Percentiles rank a stretch among this genome's conserved stretches.
phyloP scores from a whole-genome alignment of 306 rosid species.

The Lithocarpus polystachyus region DNA sequence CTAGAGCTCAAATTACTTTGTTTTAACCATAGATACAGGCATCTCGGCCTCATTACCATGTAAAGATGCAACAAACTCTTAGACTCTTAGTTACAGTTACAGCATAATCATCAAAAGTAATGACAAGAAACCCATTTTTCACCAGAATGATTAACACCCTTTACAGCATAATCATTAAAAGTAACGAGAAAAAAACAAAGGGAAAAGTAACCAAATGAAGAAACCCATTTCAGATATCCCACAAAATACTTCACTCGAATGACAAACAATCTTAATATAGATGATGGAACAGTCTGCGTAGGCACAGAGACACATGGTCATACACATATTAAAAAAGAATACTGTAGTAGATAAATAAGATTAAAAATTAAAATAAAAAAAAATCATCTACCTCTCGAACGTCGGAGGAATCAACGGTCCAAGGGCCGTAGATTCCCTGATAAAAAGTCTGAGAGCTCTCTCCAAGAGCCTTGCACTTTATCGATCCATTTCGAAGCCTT shows the following conservation, averaged over 20 bases:
- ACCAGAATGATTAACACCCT: too few species aligned
- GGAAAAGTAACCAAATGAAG: not conserved
- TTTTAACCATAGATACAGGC: not conserved
- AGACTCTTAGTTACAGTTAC: not conserved
- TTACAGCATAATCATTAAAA: too few species aligned
- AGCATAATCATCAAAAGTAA: too few species aligned
- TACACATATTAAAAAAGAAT: not conserved
- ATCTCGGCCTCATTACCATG: not conserved
- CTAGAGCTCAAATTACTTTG: not conserved
- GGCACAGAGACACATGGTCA: not conserved
- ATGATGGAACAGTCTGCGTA: not conserved
- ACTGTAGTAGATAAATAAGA: too few species aligned
- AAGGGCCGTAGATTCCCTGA: slow-evolving; percentile 83
- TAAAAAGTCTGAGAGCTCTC: slow-evolving; percentile 44
- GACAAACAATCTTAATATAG: not conserved
- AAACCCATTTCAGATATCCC: not conserved
- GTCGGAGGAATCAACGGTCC: slow-evolving; percentile 73
- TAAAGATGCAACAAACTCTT: not conserved
- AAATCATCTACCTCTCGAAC: slow-evolving; percentile 55
- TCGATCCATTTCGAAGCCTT: slow-evolving; percentile 11
- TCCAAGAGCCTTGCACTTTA: slow-evolving; percentile 58
- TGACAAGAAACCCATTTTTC: too few species aligned
- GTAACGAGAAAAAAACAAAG: too few species aligned
- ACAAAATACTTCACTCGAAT: not conserved
- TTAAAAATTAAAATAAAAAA: not conserved